These are phyloP conservation scores for Flaveria floridana DNA, from an alignment of 140 eudicot species.

Conservation along the genomic window DNA sequence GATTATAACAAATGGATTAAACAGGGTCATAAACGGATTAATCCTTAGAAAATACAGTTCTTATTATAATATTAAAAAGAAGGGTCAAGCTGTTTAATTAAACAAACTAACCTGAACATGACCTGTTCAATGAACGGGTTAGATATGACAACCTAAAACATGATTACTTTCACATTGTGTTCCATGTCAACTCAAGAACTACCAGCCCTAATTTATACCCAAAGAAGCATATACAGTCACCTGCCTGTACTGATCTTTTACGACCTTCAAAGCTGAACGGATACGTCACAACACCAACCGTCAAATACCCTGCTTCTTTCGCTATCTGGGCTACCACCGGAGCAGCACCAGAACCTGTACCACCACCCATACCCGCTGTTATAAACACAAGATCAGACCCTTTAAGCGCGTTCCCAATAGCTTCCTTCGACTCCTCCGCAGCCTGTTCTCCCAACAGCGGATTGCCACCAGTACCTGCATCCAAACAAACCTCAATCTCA, in stretches of 20 bases:
- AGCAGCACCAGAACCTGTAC: constrained; percentile 99
- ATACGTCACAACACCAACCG: constrained; percentile 93
- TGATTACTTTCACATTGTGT: neutral
- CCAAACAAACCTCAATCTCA: constrained; percentile 16
- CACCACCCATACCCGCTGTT: constrained; percentile 99
- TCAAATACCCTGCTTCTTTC: constrained; percentile 85
- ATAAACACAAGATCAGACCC: constrained; percentile 97
- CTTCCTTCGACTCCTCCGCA: constrained; percentile 95
- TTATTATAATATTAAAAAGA: no score
- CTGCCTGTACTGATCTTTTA: constrained; percentile 84
- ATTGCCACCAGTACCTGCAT: constrained; percentile 97
- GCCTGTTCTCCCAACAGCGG: constrained; percentile 94
- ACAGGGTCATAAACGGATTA: neutral
- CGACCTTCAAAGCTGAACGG: constrained; percentile 98
- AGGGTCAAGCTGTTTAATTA: no score
- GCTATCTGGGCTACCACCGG: constrained; percentile 90
- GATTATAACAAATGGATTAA: neutral
- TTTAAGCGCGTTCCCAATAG: constrained; percentile 77
- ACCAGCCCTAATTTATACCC: constrained; percentile 3
- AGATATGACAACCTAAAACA: neutral
- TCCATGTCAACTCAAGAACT: neutral
- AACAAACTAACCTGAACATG: no score
- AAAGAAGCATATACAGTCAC: constrained; percentile 33
- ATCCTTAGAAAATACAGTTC: no score
- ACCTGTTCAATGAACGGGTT: neutral